Percentiles rank a stretch among this genome's conserved stretches.
Evolutionary conservation across 768 basidiomycete species (phyloP).

Genomic region (Suillus paluster): DNA sequence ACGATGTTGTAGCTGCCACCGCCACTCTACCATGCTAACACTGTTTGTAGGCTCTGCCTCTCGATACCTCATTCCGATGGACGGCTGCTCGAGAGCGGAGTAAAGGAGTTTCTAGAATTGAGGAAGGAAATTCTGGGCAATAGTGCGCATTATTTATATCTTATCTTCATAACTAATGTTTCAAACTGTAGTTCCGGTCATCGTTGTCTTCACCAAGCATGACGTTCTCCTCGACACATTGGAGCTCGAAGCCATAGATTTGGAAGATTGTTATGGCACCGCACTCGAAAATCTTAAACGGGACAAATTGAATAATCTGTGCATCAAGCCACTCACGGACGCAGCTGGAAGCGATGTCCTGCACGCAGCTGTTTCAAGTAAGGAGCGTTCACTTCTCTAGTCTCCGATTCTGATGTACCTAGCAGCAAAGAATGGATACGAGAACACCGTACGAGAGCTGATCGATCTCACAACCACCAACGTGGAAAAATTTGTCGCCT

Average conservation of each 20-base stretch:
- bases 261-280: not conserved
- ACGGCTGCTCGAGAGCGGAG: slow-evolving; percentile 8
- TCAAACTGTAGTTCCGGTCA: too few relatives aligned
- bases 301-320: slow-evolving; percentile 4
- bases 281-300: slow-evolving; percentile 4
- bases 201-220: too few relatives aligned
- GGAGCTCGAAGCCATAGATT: slow-evolving; percentile 3
- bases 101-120: not conserved
- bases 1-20: not conserved
- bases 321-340: slow-evolving; percentile 6
- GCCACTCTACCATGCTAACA: not conserved
- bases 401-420: not conserved
- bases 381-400: not conserved
- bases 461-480: slow-evolving; percentile 2
- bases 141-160: not conserved
- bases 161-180: too few relatives aligned
- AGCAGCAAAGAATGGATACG: slow-evolving; percentile 8
- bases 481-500: not conserved
- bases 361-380: slow-evolving; percentile 10
- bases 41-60: slow-evolving; percentile 5
- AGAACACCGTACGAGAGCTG: slow-evolving; percentile 6
- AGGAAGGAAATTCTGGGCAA: slow-evolving; percentile 7
- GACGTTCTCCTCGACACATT: not conserved
- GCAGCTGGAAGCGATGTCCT: slow-evolving; percentile 8
- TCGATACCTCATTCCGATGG: slow-evolving; percentile 6